Conservation (phyloP, 1,284 basidiomycete species). For the Tylopilus sp. region DNA sequence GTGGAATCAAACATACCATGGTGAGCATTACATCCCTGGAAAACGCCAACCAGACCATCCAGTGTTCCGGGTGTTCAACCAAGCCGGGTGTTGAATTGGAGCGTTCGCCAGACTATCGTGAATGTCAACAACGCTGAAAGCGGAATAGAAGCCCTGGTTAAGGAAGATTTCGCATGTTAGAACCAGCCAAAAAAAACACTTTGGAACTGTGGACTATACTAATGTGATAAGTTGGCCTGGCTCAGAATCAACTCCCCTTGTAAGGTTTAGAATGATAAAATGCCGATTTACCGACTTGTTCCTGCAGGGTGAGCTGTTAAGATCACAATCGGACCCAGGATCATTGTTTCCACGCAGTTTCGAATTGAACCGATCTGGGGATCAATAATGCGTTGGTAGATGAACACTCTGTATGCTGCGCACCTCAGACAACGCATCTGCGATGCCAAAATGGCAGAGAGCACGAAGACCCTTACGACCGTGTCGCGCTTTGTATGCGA, state of each 20-base stretch:
- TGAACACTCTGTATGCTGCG: background rate
- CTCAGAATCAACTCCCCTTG: background rate
- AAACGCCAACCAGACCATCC: conserved; percentile 25
- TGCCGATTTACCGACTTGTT: background rate
- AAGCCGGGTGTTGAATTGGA: background rate
- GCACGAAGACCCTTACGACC: background rate
- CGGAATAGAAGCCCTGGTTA: background rate
- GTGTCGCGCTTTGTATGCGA: background rate
- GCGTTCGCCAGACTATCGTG: background rate
- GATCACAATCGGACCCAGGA: background rate
- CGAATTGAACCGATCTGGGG: background rate
- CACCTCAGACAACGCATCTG: conserved; percentile 5
- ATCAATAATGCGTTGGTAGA: conserved; percentile 4
- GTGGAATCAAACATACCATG: conserved; percentile 8
- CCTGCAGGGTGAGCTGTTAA: background rate
- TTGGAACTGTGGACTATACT: background rate
- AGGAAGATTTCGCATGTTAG: background rate
- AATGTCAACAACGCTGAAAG: background rate
- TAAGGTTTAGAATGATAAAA: background rate
- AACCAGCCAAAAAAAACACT: background rate
- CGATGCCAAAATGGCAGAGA: background rate
- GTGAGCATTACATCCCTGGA: conserved; percentile 7
- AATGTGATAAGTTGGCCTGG: background rate
- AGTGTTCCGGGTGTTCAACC: conserved; percentile 18
- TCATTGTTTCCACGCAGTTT: background rate